These are phyloP conservation scores for Diaporthe citri DNA, from an alignment of 2,329 filamentous ascomycete genomes.

Conservation along the genomic window DNA sequence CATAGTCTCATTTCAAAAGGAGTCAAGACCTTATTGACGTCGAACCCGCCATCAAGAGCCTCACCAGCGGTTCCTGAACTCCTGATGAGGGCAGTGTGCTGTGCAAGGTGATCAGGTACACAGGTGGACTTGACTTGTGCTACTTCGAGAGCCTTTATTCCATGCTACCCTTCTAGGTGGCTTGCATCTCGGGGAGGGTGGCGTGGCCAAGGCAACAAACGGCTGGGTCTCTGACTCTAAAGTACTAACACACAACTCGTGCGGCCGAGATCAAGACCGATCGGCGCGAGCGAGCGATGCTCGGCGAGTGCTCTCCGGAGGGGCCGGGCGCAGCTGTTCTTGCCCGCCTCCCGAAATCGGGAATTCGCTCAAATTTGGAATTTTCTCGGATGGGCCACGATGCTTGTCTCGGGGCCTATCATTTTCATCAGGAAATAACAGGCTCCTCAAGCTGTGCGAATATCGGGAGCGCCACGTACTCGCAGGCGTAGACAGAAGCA, in stretches of 20 bases:
- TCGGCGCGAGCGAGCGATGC: conserved; percentile 26
- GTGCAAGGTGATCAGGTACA: neutral
- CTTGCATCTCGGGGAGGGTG: neutral
- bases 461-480: neutral
- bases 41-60: neutral
- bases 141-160: neutral
- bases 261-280: conserved; percentile 28
- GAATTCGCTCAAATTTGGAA: neutral
- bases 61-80: neutral
- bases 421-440: neutral
- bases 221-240: neutral
- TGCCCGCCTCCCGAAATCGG: neutral
- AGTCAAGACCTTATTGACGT: neutral
- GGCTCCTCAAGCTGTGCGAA: neutral
- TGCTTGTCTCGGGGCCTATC: neutral
- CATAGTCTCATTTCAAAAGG: neutral
- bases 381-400: neutral
- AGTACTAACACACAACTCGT: neutral
- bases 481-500: neutral
- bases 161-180: neutral
- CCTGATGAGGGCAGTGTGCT: neutral
- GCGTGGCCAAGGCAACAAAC: neutral
- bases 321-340: neutral
- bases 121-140: neutral
- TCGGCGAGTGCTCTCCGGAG: neutral